Evolutionary conservation across 805 yeast genomes (phyloP).

Genomic region (Schwanniomyces vanrijiae): DNA sequence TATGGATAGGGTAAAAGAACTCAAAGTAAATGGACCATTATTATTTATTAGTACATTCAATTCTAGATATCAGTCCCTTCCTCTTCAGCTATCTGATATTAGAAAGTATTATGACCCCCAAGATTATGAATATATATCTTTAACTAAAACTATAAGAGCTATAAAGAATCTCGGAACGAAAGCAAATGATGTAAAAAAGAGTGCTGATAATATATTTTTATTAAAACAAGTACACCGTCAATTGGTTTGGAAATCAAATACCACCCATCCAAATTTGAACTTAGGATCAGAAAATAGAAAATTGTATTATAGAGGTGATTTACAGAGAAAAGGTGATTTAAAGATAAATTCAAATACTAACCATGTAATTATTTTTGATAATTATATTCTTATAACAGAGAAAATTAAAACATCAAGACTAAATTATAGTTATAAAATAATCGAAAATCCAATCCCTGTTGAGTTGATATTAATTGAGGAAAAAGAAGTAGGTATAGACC

Average conservation of each 20-base stretch:
- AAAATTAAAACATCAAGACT: conserved; percentile 40
- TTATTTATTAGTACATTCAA: conserved; percentile 43
- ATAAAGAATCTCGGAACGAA: conserved; percentile 54
- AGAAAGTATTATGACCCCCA: conserved; percentile 39
- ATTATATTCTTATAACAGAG: conserved; percentile 67
- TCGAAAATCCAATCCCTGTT: conserved; percentile 61
- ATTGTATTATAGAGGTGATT: conserved; percentile 57
- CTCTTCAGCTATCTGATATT: conserved; percentile 62
- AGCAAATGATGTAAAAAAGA: conserved; percentile 62
- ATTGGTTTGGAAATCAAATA: conserved; percentile 50
- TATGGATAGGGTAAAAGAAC: conserved; percentile 48
- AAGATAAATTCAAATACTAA: conserved; percentile 54
- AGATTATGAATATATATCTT: conserved; percentile 51
- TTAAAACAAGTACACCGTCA: conserved; percentile 53
- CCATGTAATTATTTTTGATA: conserved; percentile 65
- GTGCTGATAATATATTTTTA: conserved; percentile 58
- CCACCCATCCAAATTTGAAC: conserved; percentile 48
- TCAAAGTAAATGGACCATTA: conserved; percentile 41
- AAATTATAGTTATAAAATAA: conserved; percentile 33
- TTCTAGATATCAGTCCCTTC: conserved; percentile 50
- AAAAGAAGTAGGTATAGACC: conserved; percentile 28
- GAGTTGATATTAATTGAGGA: conserved; percentile 57
- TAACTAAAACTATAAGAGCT: conserved; percentile 54
- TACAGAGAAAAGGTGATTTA: conserved; percentile 62
- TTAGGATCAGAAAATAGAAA: conserved; percentile 55